Evolutionary conservation across 1,139 yeast genomes (phyloP), one percentile per base, ranked within the genome.

Genomic region (Taphrina communis): DNA sequence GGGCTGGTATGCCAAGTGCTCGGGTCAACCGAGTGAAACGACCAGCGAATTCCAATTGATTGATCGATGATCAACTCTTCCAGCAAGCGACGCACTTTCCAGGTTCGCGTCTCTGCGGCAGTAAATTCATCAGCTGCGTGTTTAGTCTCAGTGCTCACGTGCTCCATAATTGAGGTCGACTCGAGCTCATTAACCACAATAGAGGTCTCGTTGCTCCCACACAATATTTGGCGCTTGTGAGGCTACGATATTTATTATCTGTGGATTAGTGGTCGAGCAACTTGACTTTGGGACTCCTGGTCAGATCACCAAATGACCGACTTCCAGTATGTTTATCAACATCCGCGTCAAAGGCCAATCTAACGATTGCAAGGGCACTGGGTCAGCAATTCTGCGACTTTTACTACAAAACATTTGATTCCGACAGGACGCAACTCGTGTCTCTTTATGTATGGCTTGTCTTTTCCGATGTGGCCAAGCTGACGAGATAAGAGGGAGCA

Each of bases 391-490:
- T 93, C 83, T 90, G 97, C 78, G 88, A 85, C 79, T 94, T 92
- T 78, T 94, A 94, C 86, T 94, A 94, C 86, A 89, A 90, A 79
- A 96, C 91, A 81, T 94, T 94, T 78, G 98, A 94, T 80, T 80
- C 88, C 75, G 97, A 94, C 81, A 90, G 99, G 84, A 80, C 91
- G 71, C 95, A 90, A 80, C 86, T 94, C 78, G 97, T 96, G 75
- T 89, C 90, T 82, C 86, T 94, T 76, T 94, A 94, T 87, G 85
- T 83, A 79, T 63, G 84, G 8, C 42, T 17, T 9, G 25, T n/a
- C 38, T 38, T 31, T 25, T 4, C 4, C 31, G 31, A 25, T 36
- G 19, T 41, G 21, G n/a, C n/a, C 31, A 51, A 19, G 17, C 31
- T 50, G n/a, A 52, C 35, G 8, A 12, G n/a, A 72, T 66, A 70